Evolutionary conservation across 495 filamentous ascomycete species (phyloP).

Genomic region (Aspergillus baeticus): DNA sequence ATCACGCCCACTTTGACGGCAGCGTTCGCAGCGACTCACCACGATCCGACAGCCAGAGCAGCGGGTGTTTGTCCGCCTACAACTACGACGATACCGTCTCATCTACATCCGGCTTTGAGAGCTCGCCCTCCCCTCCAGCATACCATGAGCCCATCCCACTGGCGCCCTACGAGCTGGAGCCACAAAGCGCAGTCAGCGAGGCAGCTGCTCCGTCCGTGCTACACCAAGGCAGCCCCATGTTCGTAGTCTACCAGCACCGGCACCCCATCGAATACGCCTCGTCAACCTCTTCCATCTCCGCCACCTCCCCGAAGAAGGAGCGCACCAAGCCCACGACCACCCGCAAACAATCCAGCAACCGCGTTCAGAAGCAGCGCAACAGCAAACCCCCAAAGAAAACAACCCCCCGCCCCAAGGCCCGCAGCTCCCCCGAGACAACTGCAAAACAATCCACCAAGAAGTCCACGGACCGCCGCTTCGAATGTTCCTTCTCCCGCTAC

Average conservation of each 20-base stretch:
- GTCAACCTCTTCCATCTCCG: not conserved
- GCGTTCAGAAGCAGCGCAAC: slow-evolving; percentile 5
- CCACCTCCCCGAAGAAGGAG: not conserved
- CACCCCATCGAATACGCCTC: not conserved
- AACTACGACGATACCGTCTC: slow-evolving; percentile 23
- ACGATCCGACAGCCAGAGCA: slow-evolving; percentile 7
- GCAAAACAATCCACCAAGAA: slow-evolving; percentile 13
- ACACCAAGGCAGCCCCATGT: not conserved
- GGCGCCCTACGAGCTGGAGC: slow-evolving; percentile 1
- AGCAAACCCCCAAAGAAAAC: slow-evolving; percentile 6
- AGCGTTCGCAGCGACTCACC: slow-evolving; percentile 6
- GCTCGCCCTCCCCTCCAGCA: slow-evolving; percentile 19
- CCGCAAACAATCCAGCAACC: slow-evolving; percentile 3
- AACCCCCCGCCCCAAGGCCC: slow-evolving; percentile 14
- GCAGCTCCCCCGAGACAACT: slow-evolving; percentile 6
- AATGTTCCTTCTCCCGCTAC: slow-evolving; percentile 78
- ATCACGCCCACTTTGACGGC: not conserved
- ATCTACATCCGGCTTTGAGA: slow-evolving; percentile 10
- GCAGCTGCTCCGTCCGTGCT: not conserved
- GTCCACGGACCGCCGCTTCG: slow-evolving; percentile 58
- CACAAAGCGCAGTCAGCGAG: not conserved
- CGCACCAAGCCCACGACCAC: not conserved
- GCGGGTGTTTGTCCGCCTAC: slow-evolving; percentile 15
- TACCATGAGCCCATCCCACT: slow-evolving; percentile 11
- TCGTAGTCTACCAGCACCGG: not conserved